Conservation (phyloP, 371 early-diverging fungal species). For the Mortierella polycephala region DNA sequence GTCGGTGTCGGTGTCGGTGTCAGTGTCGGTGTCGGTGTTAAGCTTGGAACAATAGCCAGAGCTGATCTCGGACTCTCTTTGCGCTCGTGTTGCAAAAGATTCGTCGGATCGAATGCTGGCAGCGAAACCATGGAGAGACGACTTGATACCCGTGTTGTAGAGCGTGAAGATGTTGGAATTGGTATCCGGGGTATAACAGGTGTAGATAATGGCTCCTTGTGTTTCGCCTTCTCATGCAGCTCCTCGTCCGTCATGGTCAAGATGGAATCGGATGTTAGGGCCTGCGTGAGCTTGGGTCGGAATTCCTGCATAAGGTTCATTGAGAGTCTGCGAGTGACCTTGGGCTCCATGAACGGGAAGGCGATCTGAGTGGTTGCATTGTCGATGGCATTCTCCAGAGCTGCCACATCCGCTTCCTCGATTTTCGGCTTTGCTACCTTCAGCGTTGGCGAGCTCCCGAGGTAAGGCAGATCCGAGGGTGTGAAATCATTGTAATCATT, state of each 20-base stretch:
- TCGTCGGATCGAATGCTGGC: constrained; percentile 40
- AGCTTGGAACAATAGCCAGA: neutral
- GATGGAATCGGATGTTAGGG: constrained; percentile 43
- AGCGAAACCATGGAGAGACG: constrained; percentile 45
- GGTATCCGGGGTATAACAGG: constrained; percentile 29
- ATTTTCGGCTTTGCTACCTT: constrained; percentile 30
- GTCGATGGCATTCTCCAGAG: constrained; percentile 52
- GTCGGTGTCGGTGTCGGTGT: too few species aligned
- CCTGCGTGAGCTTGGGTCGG: constrained; percentile 33
- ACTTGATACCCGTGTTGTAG: constrained; percentile 38
- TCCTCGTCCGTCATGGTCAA: constrained; percentile 36
- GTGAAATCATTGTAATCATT: constrained; percentile 20
- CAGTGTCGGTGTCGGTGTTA: constrained; percentile 4
- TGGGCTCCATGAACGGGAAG: constrained; percentile 60
- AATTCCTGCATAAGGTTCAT: constrained; percentile 71
- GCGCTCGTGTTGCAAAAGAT: constrained; percentile 32
- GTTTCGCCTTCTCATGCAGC: constrained; percentile 19
- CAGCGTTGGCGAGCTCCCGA: constrained; percentile 45
- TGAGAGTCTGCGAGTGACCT: constrained; percentile 66
- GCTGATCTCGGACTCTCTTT: constrained; percentile 13
- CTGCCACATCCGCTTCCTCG: constrained; percentile 49
- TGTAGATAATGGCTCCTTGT: constrained; percentile 3
- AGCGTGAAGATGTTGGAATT: constrained; percentile 21
- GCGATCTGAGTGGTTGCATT: constrained; percentile 47
- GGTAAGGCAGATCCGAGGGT: constrained; percentile 37